Evolutionary conservation across 2,329 filamentous ascomycete genomes (phyloP).

Genomic region (Aspergillus bombycis): DNA sequence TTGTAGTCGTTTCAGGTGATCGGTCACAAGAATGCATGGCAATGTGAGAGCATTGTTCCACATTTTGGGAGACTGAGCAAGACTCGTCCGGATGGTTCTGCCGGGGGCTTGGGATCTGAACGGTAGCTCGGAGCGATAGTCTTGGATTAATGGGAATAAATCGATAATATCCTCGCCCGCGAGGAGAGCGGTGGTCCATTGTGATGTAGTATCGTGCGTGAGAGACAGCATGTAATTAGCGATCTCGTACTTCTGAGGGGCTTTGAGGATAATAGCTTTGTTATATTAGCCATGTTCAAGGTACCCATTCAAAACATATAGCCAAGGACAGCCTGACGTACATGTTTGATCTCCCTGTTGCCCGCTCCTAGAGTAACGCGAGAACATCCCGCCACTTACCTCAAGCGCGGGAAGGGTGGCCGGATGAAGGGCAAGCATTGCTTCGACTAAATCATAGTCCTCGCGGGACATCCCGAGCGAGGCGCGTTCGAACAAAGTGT

Average conservation of each 20-base stretch:
- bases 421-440: neutral
- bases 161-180: neutral
- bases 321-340: neutral
- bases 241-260: conserved; percentile 12
- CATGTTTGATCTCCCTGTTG: neutral
- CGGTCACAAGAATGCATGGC: neutral
- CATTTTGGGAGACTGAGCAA: neutral
- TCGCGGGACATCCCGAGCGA: neutral
- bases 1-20: neutral
- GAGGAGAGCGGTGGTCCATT: neutral
- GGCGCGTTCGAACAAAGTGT: neutral
- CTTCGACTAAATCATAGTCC: neutral
- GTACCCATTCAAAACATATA: neutral
- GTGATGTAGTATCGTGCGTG: conserved; percentile 1
- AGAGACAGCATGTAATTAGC: conserved; percentile 12
- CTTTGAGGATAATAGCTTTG: conserved; percentile 10
- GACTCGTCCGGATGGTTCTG: neutral
- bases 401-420: neutral
- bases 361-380: neutral
- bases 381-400: neutral
- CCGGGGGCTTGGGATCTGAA: neutral
- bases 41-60: neutral
- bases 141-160: neutral
- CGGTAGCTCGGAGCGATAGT: neutral
- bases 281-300: neutral